Evolutionary conservation across 257 asterid species (phyloP), one percentile per base, ranked within the genome.

Genomic region (Thymus mandschuricus): DNA sequence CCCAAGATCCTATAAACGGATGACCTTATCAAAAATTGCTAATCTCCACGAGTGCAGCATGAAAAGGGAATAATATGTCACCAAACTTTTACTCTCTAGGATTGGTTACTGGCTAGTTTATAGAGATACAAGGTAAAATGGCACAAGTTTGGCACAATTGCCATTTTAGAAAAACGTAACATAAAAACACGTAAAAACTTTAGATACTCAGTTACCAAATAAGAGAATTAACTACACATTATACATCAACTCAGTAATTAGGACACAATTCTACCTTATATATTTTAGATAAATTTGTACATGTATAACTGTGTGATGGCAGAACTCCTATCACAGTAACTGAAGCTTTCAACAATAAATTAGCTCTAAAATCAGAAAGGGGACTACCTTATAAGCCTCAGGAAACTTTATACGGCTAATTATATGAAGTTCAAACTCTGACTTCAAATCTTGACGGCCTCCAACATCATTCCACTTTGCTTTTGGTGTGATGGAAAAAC

Each of bases 1-100:
- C 51, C 92, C 95, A 59, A 86, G 81, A 38, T 78, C 83, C 97
- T 92, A 83, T 78, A 79, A 84, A 40, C 30, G 3, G 33, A 55
- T 63, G 71, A 52, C 11, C 54, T 60, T 43, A 66, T 70, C 13
- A 45, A 64, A 59, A 57, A 5, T 30, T 29, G 44, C 15, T 48
- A 71, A 61, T 38, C 13, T 41, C 62, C 10, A 35, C 52, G 34
- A 59, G 68, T 33, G 41, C 11, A 45, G 33, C 51, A 64, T 48
- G 40, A 52, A 71, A 67, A 48, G 27, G 59, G 60, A 48, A 66
- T 60, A 48, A 68, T 27, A 3, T 38, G 43, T 52, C 68, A 48
- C 54, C 15, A 48, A 46, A 46, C 9, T 52, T 21, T 27, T 21
- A 21, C 2, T 8, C 7, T 31, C n/a, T 15, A 12, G 11, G 54